Percentiles rank a stretch among this genome's conserved stretches.
These are phyloP conservation scores for Pelargonium myrrhifolium DNA, from an alignment of 441 rosid species.

Conservation along the genomic window DNA sequence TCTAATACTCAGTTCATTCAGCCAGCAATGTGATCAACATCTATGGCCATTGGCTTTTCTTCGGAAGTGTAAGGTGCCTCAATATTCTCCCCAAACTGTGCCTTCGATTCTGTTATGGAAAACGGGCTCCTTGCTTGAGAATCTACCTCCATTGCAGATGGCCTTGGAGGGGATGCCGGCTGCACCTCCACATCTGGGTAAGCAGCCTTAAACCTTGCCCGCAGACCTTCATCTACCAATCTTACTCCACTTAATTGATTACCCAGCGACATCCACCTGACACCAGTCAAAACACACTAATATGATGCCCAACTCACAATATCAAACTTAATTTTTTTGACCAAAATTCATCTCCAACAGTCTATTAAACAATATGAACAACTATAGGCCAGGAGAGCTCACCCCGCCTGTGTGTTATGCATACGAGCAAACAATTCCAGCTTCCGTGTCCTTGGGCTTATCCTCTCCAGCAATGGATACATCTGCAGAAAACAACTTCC, in stretches of 20 bases:
- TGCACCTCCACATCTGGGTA: constrained; percentile 80
- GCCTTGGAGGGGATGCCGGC: constrained; percentile 79
- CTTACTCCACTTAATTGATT: constrained; percentile 83
- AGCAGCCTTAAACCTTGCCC: constrained; percentile 90
- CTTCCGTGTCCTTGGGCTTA: constrained; percentile 91
- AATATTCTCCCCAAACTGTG: constrained; percentile 28
- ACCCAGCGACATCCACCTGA: constrained; percentile 92
- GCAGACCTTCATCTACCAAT: constrained; percentile 80
- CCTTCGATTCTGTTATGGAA: constrained; percentile 39
- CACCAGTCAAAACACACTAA: not conserved
- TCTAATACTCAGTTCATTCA: constrained; percentile 15
- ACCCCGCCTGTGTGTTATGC: constrained; percentile 99
- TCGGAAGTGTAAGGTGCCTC: constrained; percentile 29
- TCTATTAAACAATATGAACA: not conserved
- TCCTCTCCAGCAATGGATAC: constrained; percentile 95
- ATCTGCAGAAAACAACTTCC: constrained; percentile 42
- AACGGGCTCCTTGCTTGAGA: constrained; percentile 52
- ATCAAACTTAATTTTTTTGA: not conserved
- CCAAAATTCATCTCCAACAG: not conserved
- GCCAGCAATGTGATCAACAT: constrained; percentile 29
- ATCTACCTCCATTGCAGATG: constrained; percentile 76
- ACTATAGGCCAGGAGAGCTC: constrained; percentile 9
- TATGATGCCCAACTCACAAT: not conserved
- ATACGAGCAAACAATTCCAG: constrained; percentile 92
- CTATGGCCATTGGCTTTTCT: constrained; percentile 37